Conservation (phyloP, 2,329 filamentous ascomycete genomes). For the Aspergillus calidoustus region DNA sequence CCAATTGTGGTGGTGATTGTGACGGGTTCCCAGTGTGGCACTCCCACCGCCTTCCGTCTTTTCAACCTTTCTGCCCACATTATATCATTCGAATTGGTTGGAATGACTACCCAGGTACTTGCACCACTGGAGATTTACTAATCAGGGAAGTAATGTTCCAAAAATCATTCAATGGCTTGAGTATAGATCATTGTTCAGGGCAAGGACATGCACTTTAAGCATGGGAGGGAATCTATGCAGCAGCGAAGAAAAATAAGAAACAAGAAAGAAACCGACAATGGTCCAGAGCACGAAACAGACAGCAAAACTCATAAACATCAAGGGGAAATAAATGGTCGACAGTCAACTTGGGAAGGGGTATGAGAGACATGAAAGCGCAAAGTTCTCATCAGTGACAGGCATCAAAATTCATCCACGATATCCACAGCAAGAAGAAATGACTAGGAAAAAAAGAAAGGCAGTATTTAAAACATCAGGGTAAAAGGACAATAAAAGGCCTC, state of each 20-base stretch:
- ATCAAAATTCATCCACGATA: conserved; percentile 25
- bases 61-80: neutral
- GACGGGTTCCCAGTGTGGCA: conserved; percentile 13
- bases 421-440: conserved; percentile 18
- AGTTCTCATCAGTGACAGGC: conserved; percentile 23
- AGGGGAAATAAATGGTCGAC: conserved; percentile 1
- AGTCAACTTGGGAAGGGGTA: conserved; percentile 23
- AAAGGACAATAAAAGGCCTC: neutral
- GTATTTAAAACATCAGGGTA: conserved; percentile 7
- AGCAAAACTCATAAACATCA: conserved; percentile 13
- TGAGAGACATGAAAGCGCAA: conserved; percentile 25
- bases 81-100: neutral
- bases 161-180: neutral
- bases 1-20: conserved; percentile 5
- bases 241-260: neutral
- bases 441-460: conserved; percentile 2
- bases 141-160: neutral
- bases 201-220: neutral
- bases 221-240: neutral
- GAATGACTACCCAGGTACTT: neutral
- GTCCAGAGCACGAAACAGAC: conserved; percentile 1
- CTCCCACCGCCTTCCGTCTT: conserved; percentile 23
- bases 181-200: neutral
- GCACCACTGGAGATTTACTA: neutral
- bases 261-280: conserved; percentile 6